phyloP scores from a whole-genome alignment of 139 green algal species.

The Chlamydomonas incerta region DNA sequence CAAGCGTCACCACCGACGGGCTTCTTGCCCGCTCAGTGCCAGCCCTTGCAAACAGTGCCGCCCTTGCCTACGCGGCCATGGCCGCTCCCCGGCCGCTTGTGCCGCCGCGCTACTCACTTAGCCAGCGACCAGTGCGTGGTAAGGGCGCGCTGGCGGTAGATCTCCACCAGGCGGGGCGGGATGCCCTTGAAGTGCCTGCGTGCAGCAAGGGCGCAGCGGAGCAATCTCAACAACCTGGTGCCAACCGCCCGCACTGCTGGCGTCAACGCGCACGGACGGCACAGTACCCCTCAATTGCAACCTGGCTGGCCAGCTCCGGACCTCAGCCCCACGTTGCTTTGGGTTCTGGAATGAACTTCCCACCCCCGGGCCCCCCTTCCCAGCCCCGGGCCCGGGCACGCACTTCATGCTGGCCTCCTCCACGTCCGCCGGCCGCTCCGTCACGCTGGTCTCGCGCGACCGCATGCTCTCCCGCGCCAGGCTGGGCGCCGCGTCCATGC shows the following conservation, averaged over 20 bases:
- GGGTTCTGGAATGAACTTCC: too few species aligned
- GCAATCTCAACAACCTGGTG: neutral
- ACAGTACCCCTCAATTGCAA: neutral
- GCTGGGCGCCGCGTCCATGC: neutral
- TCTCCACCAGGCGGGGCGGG: conserved; percentile 39
- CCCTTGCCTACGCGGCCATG: neutral
- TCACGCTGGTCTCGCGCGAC: neutral
- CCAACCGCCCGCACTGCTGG: too few species aligned
- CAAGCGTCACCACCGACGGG: too few species aligned
- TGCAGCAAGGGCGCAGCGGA: neutral
- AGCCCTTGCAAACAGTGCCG: neutral
- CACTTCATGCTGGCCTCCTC: conserved; percentile 26
- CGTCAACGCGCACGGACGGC: too few species aligned
- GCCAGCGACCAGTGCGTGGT: conserved; percentile 8
- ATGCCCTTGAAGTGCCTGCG: conserved; percentile 41
- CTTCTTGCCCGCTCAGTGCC: neutral
- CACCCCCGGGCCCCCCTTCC: too few species aligned
- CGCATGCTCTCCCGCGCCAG: conserved; percentile 18
- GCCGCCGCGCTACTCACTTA: neutral
- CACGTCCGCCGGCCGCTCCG: neutral
- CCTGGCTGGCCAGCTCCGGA: too few species aligned
- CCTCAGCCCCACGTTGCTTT: neutral
- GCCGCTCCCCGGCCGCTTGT: neutral
- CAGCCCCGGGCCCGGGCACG: neutral
- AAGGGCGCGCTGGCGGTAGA: conserved; percentile 29